These are phyloP conservation scores for Suhomyces sp. DNA, from an alignment of 805 yeast genomes.

Conservation along the genomic window DNA sequence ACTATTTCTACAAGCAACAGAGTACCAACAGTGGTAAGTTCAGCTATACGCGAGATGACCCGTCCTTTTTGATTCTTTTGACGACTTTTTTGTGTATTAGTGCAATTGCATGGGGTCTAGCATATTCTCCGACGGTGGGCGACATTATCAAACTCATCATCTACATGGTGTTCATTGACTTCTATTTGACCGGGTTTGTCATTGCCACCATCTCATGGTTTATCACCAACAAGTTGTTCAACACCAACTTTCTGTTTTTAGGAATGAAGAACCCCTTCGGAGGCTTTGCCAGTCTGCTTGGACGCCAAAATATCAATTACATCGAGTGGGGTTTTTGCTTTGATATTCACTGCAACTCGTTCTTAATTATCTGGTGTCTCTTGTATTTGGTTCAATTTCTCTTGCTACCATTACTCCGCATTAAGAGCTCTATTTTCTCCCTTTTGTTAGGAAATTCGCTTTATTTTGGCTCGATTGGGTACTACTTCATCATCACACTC, in stretches of 20 bases:
- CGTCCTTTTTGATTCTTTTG: slow-evolving; percentile 76
- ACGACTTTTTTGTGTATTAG: slow-evolving; percentile 65
- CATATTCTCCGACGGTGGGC: slow-evolving; percentile 63
- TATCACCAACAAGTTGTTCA: slow-evolving; percentile 63
- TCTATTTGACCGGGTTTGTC: slow-evolving; percentile 64
- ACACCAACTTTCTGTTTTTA: slow-evolving; percentile 26
- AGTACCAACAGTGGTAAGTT: slow-evolving; percentile 42
- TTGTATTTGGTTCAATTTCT: slow-evolving; percentile 74
- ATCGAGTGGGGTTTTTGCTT: slow-evolving; percentile 95
- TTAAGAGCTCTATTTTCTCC: slow-evolving; percentile 62
- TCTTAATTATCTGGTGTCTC: slow-evolving; percentile 72
- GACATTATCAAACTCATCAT: slow-evolving; percentile 66
- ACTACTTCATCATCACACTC: slow-evolving; percentile 78
- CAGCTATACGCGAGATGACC: slow-evolving; percentile 89
- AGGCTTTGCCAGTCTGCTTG: slow-evolving; percentile 10
- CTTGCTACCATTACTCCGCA: slow-evolving; percentile 66
- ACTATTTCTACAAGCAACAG: slow-evolving; percentile 75
- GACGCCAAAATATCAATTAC: slow-evolving; percentile 29
- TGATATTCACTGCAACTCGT: slow-evolving; percentile 92
- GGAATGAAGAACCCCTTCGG: slow-evolving; percentile 20
- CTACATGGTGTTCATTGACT: slow-evolving; percentile 85
- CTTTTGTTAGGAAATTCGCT: slow-evolving; percentile 74
- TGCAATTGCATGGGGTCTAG: slow-evolving; percentile 89
- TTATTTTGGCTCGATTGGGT: slow-evolving; percentile 70
- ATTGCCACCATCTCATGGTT: slow-evolving; percentile 76